Evolutionary conservation across 75 land plant genomes (phyloP).

Genomic region (Selaginella tamariscina): DNA sequence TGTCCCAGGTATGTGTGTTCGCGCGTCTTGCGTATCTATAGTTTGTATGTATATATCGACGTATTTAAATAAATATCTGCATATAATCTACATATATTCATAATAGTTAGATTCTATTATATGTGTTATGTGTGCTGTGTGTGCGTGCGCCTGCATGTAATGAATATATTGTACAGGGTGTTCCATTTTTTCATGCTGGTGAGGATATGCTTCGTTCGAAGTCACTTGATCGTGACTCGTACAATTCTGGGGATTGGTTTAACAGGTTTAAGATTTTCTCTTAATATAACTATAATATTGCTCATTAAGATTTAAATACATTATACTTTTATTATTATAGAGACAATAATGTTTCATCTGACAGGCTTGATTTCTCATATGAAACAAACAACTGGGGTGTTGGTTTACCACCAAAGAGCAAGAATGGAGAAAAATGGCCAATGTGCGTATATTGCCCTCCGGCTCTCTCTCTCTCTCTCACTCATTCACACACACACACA

Average conservation of each 20-base stretch:
- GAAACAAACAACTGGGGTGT: constrained; percentile 93
- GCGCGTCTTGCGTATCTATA: neutral
- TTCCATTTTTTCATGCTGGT: constrained; percentile 92
- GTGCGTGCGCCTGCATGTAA: no score
- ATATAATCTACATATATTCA: neutral
- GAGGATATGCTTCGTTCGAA: constrained; percentile 95
- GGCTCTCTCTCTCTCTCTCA: constrained; percentile 13
- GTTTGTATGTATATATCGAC: neutral
- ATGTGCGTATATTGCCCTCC: no score
- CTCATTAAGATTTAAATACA: constrained; percentile 5
- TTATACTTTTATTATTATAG: no score
- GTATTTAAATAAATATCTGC: neutral
- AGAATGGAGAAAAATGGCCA: constrained; percentile 76
- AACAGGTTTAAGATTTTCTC: constrained; percentile 59
- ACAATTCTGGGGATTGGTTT: constrained; percentile 99
- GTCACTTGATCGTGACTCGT: constrained; percentile 96
- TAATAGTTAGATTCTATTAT: neutral
- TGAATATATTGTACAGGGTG: constrained; percentile 39
- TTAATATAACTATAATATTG: no score
- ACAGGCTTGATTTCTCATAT: constrained; percentile 79
- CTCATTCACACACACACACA: neutral
- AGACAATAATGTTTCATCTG: neutral
- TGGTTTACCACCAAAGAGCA: constrained; percentile 85
- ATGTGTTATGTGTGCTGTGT: no score
- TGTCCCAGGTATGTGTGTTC: constrained; percentile 62